A percentile compares a stretch with the other conserved stretches of the same genome.
Evolutionary conservation across 2,329 filamentous ascomycete genomes (phyloP).

Genomic region (Cytospora schulzeri): DNA sequence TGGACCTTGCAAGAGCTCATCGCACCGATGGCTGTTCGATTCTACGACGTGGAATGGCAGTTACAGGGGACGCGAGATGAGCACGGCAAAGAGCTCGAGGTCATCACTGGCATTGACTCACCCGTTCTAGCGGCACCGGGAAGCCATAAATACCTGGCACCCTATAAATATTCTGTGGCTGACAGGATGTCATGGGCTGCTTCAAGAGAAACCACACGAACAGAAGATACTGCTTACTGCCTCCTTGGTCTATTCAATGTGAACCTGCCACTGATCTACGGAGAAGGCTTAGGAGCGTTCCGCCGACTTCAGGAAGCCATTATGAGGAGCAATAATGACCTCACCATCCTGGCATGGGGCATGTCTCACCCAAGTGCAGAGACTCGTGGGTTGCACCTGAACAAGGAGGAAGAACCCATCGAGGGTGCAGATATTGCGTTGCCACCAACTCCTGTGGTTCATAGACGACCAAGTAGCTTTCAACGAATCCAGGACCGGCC

Average conservation of each 20-base stretch:
- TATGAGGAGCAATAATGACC: neutral
- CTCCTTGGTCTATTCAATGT: constrained; percentile 35
- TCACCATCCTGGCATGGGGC: neutral
- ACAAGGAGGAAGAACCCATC: neutral
- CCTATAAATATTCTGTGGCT: constrained; percentile 21
- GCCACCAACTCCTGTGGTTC: neutral
- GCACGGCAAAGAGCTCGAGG: neutral
- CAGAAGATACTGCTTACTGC: constrained; percentile 34
- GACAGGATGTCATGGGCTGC: constrained; percentile 35
- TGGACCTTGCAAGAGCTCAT: constrained; percentile 28
- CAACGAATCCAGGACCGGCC: neutral
- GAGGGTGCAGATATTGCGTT: neutral
- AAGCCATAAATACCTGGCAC: neutral
- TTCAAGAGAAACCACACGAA: constrained; percentile 28
- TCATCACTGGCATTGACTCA: constrained; percentile 6
- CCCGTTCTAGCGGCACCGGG: neutral
- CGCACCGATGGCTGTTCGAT: constrained; percentile 23
- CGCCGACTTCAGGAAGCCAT: neutral
- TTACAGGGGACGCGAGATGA: neutral
- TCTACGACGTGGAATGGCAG: constrained; percentile 26
- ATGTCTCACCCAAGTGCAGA: neutral
- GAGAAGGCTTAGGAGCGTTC: constrained; percentile 30
- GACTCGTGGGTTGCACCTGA: neutral
- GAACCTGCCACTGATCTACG: constrained; percentile 36
- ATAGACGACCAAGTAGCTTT: neutral